These are phyloP conservation scores for Macrotyloma uniflorum DNA, from an alignment of 306 rosid species.

Conservation along the genomic window DNA sequence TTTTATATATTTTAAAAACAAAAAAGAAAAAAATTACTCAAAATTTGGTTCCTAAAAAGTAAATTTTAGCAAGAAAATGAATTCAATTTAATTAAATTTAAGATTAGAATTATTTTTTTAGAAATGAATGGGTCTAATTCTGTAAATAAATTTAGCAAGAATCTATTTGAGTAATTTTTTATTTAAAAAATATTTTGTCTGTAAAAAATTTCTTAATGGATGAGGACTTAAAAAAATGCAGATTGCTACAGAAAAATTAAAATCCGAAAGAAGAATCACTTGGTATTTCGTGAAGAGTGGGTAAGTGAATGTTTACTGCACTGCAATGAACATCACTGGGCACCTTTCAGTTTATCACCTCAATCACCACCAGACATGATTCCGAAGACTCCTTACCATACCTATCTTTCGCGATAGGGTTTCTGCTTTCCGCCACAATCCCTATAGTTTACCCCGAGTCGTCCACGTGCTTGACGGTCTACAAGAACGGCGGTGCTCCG, in stretches of 20 bases:
- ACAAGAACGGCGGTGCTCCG: constrained; percentile 87
- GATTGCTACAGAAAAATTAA: neutral
- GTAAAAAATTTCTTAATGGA: no score
- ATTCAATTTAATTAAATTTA: no score
- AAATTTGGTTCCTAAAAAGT: no score
- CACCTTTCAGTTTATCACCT: neutral
- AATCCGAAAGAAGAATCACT: neutral
- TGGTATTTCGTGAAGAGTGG: neutral
- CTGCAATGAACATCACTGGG: neutral
- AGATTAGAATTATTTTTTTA: no score
- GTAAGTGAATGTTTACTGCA: neutral
- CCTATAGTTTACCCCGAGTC: constrained; percentile 54
- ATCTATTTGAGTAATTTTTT: no score
- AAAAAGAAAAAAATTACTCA: no score
- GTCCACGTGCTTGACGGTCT: constrained; percentile 82
- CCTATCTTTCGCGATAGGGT: constrained; percentile 39
- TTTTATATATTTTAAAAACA: no score
- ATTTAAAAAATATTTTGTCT: no score
- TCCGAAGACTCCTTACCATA: neutral
- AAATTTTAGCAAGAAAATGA: no score
- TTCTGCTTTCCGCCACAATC: constrained; percentile 44
- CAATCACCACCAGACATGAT: constrained; percentile 34
- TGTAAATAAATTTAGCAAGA: no score
- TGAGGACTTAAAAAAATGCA: no score
- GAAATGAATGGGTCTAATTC: no score